Evolutionary conservation across 305 asterid genomes (phyloP).

Genomic region (Fraxinus greggii): DNA sequence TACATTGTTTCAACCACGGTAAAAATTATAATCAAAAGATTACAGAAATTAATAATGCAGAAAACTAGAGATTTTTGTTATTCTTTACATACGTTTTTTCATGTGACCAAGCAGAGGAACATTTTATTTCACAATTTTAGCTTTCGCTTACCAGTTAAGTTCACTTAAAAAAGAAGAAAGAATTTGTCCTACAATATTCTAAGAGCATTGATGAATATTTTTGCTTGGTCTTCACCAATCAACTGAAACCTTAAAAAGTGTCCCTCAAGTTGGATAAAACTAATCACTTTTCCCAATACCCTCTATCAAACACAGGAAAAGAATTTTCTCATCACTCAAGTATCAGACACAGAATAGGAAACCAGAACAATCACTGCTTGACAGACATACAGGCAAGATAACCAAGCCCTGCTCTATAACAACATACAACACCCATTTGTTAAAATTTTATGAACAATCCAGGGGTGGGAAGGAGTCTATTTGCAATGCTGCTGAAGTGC

Average conservation of each 20-base stretch:
- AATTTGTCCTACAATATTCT: neutral
- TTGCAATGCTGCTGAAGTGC: neutral
- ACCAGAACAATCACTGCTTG: neutral
- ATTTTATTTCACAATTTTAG: neutral
- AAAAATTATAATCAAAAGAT: neutral
- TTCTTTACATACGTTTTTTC: neutral
- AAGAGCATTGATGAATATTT: neutral
- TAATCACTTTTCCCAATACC: neutral
- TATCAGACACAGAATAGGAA: neutral
- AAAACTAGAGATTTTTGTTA: neutral
- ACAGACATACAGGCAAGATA: neutral
- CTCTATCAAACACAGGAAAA: neutral
- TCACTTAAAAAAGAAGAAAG: neutral
- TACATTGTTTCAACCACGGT: neutral
- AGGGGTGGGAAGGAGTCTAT: neutral
- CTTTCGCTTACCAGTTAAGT: neutral
- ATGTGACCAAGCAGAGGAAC: neutral
- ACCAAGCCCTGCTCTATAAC: neutral
- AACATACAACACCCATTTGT: neutral
- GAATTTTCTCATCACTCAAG: neutral
- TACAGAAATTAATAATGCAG: neutral
- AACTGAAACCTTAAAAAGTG: neutral
- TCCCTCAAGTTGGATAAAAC: neutral
- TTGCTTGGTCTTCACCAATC: neutral
- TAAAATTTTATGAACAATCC: neutral